Percentiles rank a stretch among this genome's conserved stretches.
These are phyloP conservation scores for Pseudocohnilembus persalinus DNA, from an alignment of 169 alveolate species.

Conservation along the genomic window DNA sequence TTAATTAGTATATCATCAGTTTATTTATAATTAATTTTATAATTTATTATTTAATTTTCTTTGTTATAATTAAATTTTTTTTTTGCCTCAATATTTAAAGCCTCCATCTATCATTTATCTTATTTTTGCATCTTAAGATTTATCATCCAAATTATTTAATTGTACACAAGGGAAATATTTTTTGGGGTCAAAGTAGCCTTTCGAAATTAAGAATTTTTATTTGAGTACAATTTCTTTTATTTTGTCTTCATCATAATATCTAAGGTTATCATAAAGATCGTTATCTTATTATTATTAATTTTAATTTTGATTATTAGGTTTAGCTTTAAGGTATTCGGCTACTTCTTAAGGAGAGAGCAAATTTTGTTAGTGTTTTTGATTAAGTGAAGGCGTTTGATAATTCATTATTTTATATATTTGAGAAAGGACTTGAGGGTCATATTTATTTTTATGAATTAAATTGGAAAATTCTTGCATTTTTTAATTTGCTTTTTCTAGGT, in stretches of 20 bases:
- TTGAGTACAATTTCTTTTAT: constrained; percentile 45
- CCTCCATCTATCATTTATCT: neutral
- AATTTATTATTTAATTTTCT: too few species aligned
- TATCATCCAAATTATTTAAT: constrained; percentile 19
- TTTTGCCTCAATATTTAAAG: neutral
- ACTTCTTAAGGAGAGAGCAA: constrained; percentile 31
- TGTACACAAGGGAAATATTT: constrained; percentile 14
- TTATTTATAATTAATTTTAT: too few species aligned
- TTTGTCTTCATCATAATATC: constrained; percentile 45
- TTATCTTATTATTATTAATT: constrained; percentile 19
- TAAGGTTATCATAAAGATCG: constrained; percentile 45
- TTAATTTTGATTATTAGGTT: constrained; percentile 6
- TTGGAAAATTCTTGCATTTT: constrained; percentile 19
- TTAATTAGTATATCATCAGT: too few species aligned
- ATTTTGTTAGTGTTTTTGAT: constrained; percentile 26
- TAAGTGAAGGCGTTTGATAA: constrained; percentile 35
- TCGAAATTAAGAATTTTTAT: constrained; percentile 39
- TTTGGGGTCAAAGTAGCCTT: constrained; percentile 36
- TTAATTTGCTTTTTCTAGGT: constrained; percentile 29
- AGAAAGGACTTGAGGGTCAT: constrained; percentile 39
- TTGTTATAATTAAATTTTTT: too few species aligned
- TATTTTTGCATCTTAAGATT: constrained; percentile 8
- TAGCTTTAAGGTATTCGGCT: constrained; percentile 36
- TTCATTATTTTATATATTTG: constrained; percentile 45
- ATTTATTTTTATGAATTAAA: constrained; percentile 34